phyloP scores from a whole-genome alignment of 345 rosid species.

The Rhodamnia rubescens region DNA sequence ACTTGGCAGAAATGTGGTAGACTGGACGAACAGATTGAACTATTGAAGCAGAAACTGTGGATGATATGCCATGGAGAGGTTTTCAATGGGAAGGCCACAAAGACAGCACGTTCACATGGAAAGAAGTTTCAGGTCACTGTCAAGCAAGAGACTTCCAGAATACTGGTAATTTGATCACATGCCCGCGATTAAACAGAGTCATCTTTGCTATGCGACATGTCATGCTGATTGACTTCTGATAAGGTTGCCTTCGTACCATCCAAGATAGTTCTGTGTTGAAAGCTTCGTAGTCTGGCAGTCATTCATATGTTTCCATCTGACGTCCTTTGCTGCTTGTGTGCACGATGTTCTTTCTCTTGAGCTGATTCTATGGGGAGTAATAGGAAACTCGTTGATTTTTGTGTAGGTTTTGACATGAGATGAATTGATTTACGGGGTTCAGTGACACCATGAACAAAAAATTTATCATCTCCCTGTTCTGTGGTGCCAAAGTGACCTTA shows the following conservation, averaged over 20 bases:
- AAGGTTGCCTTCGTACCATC: background rate
- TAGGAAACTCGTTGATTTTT: background rate
- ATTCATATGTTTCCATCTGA: background rate
- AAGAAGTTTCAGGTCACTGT: slow-evolving; percentile 87
- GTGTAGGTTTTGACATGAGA: background rate
- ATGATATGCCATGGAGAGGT: slow-evolving; percentile 78
- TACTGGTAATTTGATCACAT: slow-evolving; percentile 37
- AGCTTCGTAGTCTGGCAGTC: background rate
- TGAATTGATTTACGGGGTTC: background rate
- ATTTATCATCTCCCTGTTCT: background rate
- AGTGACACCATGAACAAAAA: background rate
- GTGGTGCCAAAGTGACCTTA: background rate
- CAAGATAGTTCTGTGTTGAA: background rate
- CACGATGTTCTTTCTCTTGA: background rate
- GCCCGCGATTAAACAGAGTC: background rate
- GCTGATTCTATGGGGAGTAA: background rate
- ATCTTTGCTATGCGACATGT: background rate
- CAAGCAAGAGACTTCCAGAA: slow-evolving; percentile 74
- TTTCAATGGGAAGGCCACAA: slow-evolving; percentile 77
- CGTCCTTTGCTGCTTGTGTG: background rate
- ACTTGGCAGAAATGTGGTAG: slow-evolving; percentile 70
- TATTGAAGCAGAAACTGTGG: slow-evolving; percentile 60
- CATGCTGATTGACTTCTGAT: background rate
- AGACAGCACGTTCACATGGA: slow-evolving; percentile 94
- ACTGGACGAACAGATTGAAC: slow-evolving; percentile 68